Percentiles rank a stretch among this genome's conserved stretches.
Evolutionary conservation across 192 early-diverging fungal genomes (phyloP).

Genomic region (Allomyces arbusculus): DNA sequence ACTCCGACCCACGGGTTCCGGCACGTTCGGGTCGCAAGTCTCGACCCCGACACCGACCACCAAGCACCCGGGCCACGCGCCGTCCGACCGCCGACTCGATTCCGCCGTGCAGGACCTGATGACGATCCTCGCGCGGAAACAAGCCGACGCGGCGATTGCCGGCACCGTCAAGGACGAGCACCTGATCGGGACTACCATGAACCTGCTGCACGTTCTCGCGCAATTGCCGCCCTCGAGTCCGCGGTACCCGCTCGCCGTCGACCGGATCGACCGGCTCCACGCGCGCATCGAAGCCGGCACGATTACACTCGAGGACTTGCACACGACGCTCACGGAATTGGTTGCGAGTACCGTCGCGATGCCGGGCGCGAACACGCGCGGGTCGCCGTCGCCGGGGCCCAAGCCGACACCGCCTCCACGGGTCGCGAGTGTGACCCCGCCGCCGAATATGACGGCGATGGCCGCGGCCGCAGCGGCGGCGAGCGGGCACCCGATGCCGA

Average conservation of each 20-base stretch:
- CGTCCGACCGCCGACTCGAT: not conserved
- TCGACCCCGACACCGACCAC: not conserved
- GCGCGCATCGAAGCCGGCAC: no score
- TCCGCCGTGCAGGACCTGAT: not conserved
- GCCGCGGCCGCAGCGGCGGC: no score
- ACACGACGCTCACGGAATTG: no score
- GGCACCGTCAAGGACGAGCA: not conserved
- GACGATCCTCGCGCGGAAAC: not conserved
- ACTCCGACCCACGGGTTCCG: not conserved
- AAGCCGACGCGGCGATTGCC: not conserved
- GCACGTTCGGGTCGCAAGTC: not conserved
- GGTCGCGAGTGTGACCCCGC: no score
- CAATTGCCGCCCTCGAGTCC: not conserved
- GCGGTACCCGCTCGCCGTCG: not conserved
- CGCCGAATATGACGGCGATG: no score
- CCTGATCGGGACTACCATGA: not conserved
- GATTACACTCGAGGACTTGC: no score
- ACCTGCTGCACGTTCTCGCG: not conserved
- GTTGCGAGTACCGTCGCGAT: no score
- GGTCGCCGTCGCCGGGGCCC: no score
- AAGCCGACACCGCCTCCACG: no score
- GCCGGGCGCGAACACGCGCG: no score
- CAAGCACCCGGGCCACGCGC: not conserved
- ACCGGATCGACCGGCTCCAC: not conserved
- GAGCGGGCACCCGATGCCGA: no score